phyloP scores from a whole-genome alignment of 1,139 yeast genomes.

The Candida dubliniensis region DNA sequence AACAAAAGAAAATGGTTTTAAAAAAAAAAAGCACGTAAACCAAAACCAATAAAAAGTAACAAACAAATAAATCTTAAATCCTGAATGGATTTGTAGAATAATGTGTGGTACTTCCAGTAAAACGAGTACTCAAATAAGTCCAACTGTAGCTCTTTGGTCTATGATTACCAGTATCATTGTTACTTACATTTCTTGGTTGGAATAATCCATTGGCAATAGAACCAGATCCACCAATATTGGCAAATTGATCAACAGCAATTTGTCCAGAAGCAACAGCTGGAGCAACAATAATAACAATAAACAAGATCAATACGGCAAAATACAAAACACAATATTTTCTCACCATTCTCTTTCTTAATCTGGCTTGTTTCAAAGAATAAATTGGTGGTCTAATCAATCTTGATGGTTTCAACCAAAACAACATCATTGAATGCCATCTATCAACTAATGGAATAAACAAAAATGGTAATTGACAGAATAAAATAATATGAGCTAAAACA shows the following conservation, averaged over 20 bases:
- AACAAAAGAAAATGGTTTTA: too few relatives aligned
- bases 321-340: constrained; percentile 87
- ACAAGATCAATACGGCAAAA: constrained; percentile 66
- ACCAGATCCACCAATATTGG: constrained; percentile 28
- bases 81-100: constrained; percentile 61
- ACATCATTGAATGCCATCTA: constrained; percentile 97
- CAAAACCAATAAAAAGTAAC: too few relatives aligned
- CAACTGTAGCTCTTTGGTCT: constrained; percentile 50
- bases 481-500: constrained; percentile 81
- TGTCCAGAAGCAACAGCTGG: constrained; percentile 76
- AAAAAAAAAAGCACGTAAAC: too few relatives aligned
- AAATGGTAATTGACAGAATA: constrained; percentile 88
- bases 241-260: constrained; percentile 27
- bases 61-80: constrained; percentile 1
- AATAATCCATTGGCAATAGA: constrained; percentile 68
- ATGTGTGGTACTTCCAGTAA: constrained; percentile 55
- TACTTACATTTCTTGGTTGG: constrained; percentile 81
- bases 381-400: constrained; percentile 99
- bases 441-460: constrained; percentile 85
- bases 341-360: constrained; percentile 98
- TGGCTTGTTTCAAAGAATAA: constrained; percentile 94
- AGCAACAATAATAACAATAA: constrained; percentile 78
- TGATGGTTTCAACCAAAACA: constrained; percentile 98
- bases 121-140: constrained; percentile 46
- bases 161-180: constrained; percentile 78